A percentile compares a stretch with the other conserved stretches of the same genome.
Conservation (phyloP, 768 basidiomycete species). For the Peribolospora baueri region DNA sequence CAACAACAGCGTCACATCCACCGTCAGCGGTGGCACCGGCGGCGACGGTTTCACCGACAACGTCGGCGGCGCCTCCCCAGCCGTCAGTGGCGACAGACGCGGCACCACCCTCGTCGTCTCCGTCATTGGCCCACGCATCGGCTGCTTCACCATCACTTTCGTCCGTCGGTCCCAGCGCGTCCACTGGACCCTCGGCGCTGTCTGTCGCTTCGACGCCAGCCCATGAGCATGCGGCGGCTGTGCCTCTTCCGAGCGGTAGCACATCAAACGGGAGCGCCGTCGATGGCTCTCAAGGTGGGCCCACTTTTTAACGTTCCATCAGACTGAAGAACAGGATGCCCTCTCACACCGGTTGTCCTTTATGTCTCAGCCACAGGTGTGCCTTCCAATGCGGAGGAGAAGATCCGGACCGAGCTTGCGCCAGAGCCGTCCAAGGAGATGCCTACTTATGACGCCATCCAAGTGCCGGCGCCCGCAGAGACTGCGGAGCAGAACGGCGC, state of each 20-base stretch:
- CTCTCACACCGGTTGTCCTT: too few species aligned
- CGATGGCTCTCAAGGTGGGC: too few species aligned
- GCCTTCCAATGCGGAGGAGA: too few species aligned
- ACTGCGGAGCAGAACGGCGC: too few species aligned
- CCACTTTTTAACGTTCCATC: too few species aligned
- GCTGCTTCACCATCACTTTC: neutral
- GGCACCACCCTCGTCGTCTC: slow-evolving; percentile 19
- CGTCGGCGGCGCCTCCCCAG: slow-evolving; percentile 17
- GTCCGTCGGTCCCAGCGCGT: neutral
- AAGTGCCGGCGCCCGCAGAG: too few species aligned
- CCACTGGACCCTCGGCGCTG: neutral
- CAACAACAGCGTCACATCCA: slow-evolving; percentile 10
- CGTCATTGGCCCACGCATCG: slow-evolving; percentile 3
- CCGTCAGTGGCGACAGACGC: slow-evolving; percentile 16
- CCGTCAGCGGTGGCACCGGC: slow-evolving; percentile 22
- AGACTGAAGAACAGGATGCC: too few species aligned
- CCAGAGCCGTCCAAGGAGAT: too few species aligned
- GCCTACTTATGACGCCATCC: too few species aligned
- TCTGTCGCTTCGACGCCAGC: neutral
- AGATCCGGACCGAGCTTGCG: too few species aligned
- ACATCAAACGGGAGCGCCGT: neutral
- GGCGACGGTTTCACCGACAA: slow-evolving; percentile 18
- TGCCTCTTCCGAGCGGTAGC: neutral
- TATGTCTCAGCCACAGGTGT: too few species aligned
- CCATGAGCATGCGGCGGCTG: neutral